phyloP scores from a whole-genome alignment of 805 yeast genomes.

The Myxozyma neglecta region DNA sequence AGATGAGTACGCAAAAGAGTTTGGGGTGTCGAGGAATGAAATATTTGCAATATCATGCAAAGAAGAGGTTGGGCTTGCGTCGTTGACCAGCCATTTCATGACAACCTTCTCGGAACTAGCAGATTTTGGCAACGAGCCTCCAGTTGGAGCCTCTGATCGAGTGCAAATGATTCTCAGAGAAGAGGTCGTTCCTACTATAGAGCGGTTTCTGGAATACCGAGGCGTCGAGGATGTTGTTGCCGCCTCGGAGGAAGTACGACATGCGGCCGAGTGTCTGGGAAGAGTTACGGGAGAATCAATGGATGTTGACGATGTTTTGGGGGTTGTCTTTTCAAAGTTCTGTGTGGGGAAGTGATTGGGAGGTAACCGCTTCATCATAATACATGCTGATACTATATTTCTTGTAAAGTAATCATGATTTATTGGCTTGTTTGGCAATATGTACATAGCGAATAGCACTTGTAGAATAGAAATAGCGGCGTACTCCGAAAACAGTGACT shows the following conservation, averaged over 20 bases:
- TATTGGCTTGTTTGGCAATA: too few species aligned
- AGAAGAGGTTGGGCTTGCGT: constrained; percentile 55
- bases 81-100: constrained; percentile 48
- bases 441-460: too few species aligned
- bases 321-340: constrained; percentile 85
- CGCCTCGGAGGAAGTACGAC: constrained; percentile 72
- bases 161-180: constrained; percentile 70
- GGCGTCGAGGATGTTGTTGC: constrained; percentile 62
- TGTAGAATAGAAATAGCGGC: too few species aligned
- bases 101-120: constrained; percentile 52
- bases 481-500: too few species aligned
- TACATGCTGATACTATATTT: neutral
- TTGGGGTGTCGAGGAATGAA: constrained; percentile 21
- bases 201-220: constrained; percentile 54
- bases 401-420: too few species aligned
- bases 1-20: constrained; percentile 18
- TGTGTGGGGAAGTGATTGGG: constrained; percentile 79
- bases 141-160: constrained; percentile 71
- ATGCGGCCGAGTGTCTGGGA: constrained; percentile 83
- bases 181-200: constrained; percentile 75
- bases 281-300: constrained; percentile 86
- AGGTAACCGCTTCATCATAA: neutral
- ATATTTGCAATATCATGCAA: constrained; percentile 57
- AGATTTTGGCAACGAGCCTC: constrained; percentile 51
- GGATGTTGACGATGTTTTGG: constrained; percentile 86